A percentile compares a stretch with the other conserved stretches of the same genome.
These are phyloP conservation scores for Linanthus parryae DNA, from an alignment of 148 eudicot species.

Conservation along the genomic window DNA sequence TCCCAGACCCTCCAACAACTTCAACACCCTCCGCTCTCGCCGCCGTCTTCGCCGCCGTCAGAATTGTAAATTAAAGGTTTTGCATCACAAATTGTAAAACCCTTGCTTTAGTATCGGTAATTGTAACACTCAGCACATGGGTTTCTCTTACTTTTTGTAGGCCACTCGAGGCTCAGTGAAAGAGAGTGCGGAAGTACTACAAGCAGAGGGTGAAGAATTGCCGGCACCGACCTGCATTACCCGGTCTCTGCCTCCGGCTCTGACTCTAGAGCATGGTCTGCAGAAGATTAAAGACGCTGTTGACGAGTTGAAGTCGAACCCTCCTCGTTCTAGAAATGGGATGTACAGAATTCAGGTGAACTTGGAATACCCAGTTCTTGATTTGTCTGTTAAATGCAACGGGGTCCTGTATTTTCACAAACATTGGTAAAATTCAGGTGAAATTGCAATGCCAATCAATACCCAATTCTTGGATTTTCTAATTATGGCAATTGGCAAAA, in stretches of 20 bases:
- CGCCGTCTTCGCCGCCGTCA: constrained; percentile 5
- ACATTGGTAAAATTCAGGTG: neutral
- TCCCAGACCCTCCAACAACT: neutral
- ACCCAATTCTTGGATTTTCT: no score
- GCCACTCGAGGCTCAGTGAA: constrained; percentile 4
- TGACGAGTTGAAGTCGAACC: constrained; percentile 47
- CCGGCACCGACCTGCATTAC: constrained; percentile 56
- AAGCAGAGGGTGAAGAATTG: constrained; percentile 32
- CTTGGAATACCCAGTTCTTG: neutral
- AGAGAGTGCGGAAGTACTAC: constrained; percentile 15
- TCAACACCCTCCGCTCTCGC: neutral
- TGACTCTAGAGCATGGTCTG: constrained; percentile 70
- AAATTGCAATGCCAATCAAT: no score
- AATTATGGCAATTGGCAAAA: no score
- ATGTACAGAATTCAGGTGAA: constrained; percentile 78
- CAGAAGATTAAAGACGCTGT: constrained; percentile 50
- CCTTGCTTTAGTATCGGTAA: neutral
- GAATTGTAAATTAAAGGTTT: constrained; percentile 14
- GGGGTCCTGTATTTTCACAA: neutral
- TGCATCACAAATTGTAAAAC: neutral
- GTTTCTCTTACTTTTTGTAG: constrained; percentile 12
- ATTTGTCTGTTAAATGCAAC: neutral
- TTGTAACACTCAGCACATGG: neutral
- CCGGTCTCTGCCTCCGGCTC: constrained; percentile 60
- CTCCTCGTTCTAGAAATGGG: constrained; percentile 53